phyloP scores from a whole-genome alignment of 163 green algal genomes.

The Scenedesmus sp. region DNA sequence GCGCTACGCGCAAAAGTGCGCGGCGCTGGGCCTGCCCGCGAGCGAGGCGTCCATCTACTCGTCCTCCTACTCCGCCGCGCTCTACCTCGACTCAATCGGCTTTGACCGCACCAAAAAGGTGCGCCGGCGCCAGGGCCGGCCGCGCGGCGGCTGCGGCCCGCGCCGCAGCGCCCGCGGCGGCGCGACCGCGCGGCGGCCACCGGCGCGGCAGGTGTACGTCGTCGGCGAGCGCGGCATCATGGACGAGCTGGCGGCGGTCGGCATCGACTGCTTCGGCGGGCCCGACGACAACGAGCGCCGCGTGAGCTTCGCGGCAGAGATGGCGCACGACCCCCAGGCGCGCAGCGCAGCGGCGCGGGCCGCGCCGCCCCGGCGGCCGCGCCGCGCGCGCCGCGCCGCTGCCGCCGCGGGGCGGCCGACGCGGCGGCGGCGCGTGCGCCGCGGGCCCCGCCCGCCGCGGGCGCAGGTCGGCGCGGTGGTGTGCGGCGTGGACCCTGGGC shows the following conservation, averaged over 20 bases:
- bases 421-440: no score
- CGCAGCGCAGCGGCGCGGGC: no score
- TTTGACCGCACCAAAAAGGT: slow-evolving; percentile 59
- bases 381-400: no score
- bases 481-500: slow-evolving; percentile 53
- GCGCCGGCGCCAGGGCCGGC: background rate
- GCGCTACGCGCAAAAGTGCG: slow-evolving; percentile 44
- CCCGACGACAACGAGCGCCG: slow-evolving; percentile 51
- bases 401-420: no score
- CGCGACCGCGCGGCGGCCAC: no score
- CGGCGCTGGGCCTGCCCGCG: slow-evolving; percentile 34
- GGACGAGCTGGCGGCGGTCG: slow-evolving; percentile 55
- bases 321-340: slow-evolving; percentile 32
- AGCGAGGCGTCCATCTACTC: slow-evolving; percentile 57
- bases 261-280: slow-evolving; percentile 52
- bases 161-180: no score
- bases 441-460: background rate
- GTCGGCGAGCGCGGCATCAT: slow-evolving; percentile 61
- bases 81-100: slow-evolving; percentile 50
- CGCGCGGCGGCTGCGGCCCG: no score
- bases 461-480: slow-evolving; percentile 59
- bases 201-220: slow-evolving; percentile 52
- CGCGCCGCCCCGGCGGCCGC: no score
- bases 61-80: slow-evolving; percentile 51
- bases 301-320: slow-evolving; percentile 19